A percentile compares a stretch with the other conserved stretches of the same genome.
phyloP scores from a whole-genome alignment of 2,329 filamentous ascomycete genomes.

The Myriosclerotinia duriaeana region DNA sequence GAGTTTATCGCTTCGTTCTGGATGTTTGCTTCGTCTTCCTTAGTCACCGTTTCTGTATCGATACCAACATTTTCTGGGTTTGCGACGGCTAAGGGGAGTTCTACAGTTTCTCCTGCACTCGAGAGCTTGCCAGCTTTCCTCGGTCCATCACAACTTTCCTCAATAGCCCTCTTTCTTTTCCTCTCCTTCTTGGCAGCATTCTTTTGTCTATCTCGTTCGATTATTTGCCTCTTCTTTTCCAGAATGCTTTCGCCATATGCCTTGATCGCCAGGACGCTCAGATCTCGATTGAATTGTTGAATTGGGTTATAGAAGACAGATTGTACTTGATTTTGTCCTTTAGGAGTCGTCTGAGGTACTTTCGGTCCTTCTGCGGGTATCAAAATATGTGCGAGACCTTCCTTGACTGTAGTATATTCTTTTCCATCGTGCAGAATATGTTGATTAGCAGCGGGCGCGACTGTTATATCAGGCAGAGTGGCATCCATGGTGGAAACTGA shows the following conservation, averaged over 20 bases:
- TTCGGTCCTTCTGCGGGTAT: conserved; percentile 55
- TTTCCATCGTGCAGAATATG: conserved; percentile 48
- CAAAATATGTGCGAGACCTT: conserved; percentile 67
- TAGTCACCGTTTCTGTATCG: background rate
- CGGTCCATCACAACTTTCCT: conserved; percentile 35
- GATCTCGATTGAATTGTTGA: conserved; percentile 96
- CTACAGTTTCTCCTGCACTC: background rate
- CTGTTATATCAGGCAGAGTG: conserved; percentile 34
- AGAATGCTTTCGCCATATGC: conserved; percentile 74
- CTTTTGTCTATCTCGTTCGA: conserved; percentile 44
- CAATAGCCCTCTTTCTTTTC: conserved; percentile 48
- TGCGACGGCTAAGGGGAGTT: background rate
- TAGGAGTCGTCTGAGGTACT: conserved; percentile 45
- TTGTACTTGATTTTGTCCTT: conserved; percentile 60
- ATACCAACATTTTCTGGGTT: background rate
- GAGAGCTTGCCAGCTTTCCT: conserved; percentile 42
- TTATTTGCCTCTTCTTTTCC: conserved; percentile 47
- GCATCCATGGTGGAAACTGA: conserved; percentile 11
- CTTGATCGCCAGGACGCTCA: conserved; percentile 89
- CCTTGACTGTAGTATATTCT: conserved; percentile 60
- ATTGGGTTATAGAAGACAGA: conserved; percentile 99
- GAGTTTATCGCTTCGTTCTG: background rate
- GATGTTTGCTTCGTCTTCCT: background rate
- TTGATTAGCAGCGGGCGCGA: conserved; percentile 38
- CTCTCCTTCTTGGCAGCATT: conserved; percentile 45